Evolutionary conservation across 2,329 filamentous ascomycete species (phyloP).

Genomic region (Mycogone perniciosa): DNA sequence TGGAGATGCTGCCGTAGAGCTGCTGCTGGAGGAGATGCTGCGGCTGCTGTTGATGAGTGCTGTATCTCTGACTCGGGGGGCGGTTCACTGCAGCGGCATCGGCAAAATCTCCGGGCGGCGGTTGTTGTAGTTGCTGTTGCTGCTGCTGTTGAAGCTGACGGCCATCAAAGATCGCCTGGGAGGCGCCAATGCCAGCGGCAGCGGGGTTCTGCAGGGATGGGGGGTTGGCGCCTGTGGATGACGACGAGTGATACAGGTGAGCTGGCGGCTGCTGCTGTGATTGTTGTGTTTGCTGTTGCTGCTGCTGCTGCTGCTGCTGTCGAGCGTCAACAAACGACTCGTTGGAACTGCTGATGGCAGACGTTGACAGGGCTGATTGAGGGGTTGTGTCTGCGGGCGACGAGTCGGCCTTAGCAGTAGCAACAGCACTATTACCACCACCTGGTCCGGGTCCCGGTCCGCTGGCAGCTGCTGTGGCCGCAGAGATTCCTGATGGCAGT

Average conservation of each 20-base stretch:
- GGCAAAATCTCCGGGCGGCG: constrained; percentile 35
- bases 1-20: constrained; percentile 25
- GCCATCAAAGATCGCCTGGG: constrained; percentile 27
- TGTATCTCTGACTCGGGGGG: constrained; percentile 47
- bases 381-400: constrained; percentile 25
- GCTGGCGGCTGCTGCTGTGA: constrained; percentile 23
- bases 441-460: constrained; percentile 12
- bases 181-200: constrained; percentile 17
- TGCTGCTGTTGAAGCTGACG: constrained; percentile 23
- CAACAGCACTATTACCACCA: not conserved
- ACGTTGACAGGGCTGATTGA: constrained; percentile 42
- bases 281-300: constrained; percentile 21
- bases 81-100: constrained; percentile 38
- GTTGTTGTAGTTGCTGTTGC: constrained; percentile 21
- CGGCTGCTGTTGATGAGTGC: constrained; percentile 24
- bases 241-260: constrained; percentile 26
- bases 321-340: constrained; percentile 37
- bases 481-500: constrained; percentile 26
- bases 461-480: constrained; percentile 21
- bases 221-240: constrained; percentile 23
- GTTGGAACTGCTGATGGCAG: constrained; percentile 36
- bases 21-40: constrained; percentile 26
- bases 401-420: constrained; percentile 21
- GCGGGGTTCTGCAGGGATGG: constrained; percentile 1
- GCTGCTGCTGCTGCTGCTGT: constrained; percentile 20